Evolutionary conservation across 768 basidiomycete species (phyloP), one percentile per base, ranked within the genome.

Genomic region (Cystofilobasidium capitatum): DNA sequence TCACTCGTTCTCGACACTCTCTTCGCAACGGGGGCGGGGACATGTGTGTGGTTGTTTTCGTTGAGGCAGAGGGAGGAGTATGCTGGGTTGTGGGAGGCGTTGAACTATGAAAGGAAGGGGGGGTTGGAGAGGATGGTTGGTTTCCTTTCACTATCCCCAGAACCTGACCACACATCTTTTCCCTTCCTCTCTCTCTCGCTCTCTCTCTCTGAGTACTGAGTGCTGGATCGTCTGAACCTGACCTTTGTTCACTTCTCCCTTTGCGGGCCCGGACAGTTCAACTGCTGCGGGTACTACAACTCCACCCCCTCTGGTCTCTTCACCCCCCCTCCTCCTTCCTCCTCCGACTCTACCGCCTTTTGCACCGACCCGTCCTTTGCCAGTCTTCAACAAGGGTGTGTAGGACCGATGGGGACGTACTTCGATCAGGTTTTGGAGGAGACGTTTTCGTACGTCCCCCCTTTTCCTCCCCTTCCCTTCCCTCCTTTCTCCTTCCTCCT

Each of bases 11-110:
- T 81, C 45, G 86, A 91, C 72, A 82, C 81, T 10, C 71, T 87
- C 51, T 80, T 81, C 31, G 81, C 87, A 47, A 77, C 86, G 58
- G 72, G 85, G 62, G 77, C 89, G 33, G 90, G 88, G 69, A 83
- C 85, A 26, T 82, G 83, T 71, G 79, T 93, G 60, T 94, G 91
- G 91, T 84, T 87, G 77, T 88, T 79, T 74, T 89, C 90, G 7
- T 80, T 93, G 22, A 77, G 81, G 64, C 86, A 90, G 75, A 83
- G 86, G 33, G 77, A 78, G 51, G 84, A 88, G 72, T 93, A 86
- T 77, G 82, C 84, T 69, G 69, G 69, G 0, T 77, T 83, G 31
- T 93, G 85, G 82, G 35, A 24, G 12, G 58, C 36, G 17, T 67
- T 69, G 35, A 69, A 79, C 16, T 76, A 78, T 33, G 79, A 77